Evolutionary conservation across 164 flowering plant species (phyloP).

Genomic region (Litsea cubeba): DNA sequence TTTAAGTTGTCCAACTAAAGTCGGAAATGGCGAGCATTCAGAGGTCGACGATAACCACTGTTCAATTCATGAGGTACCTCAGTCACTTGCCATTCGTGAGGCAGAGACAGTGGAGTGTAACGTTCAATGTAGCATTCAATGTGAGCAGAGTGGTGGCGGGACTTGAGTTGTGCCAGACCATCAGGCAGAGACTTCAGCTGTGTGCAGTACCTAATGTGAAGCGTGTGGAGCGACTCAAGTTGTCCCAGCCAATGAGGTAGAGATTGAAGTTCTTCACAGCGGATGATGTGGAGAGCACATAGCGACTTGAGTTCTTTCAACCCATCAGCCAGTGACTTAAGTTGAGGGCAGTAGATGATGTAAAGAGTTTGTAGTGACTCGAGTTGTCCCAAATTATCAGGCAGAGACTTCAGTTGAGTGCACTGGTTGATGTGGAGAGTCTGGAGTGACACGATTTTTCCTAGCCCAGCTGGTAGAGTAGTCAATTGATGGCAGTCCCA

Average conservation of each 20-base stretch:
- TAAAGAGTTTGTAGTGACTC: not conserved
- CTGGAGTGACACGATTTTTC: not conserved
- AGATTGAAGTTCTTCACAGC: not conserved
- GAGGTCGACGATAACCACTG: not conserved
- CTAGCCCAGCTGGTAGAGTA: not conserved
- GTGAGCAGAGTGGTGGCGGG: not conserved
- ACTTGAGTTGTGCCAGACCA: not conserved
- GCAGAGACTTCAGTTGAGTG: not conserved
- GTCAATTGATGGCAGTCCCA: not conserved
- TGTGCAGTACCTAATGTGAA: not conserved
- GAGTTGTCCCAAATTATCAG: not conserved
- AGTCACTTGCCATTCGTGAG: not conserved
- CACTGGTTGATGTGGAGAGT: not conserved
- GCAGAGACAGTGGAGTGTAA: not conserved
- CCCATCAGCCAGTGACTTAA: not conserved
- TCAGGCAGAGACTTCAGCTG: conserved; percentile 5
- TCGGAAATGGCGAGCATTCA: too few species aligned
- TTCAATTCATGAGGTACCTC: not conserved
- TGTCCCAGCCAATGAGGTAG: not conserved
- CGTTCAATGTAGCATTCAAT: not conserved
- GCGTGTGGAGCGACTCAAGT: not conserved
- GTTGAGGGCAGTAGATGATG: not conserved
- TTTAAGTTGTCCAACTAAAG: too few species aligned
- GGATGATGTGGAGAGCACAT: not conserved
- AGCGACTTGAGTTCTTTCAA: conserved; percentile 2